Evolutionary conservation across 2,329 filamentous ascomycete genomes (phyloP).

Genomic region (Verticillium albo-atrum): DNA sequence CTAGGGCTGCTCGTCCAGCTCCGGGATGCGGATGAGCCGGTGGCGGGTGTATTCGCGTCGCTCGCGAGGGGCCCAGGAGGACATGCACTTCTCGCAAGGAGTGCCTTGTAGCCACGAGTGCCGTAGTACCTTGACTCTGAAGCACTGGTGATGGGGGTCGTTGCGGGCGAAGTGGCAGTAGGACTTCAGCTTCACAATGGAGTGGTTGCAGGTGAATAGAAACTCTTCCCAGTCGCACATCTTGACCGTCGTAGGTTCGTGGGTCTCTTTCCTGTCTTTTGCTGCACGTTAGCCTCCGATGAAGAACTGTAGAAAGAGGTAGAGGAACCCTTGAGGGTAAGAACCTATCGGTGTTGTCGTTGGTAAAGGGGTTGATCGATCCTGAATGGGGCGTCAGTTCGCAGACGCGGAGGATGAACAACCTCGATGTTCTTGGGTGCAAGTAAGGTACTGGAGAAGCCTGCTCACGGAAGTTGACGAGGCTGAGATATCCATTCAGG

Average conservation of each 20-base stretch:
- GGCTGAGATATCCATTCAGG: no score
- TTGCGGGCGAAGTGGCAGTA: constrained; percentile 75
- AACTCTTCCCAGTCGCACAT: constrained; percentile 74
- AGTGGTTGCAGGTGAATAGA: constrained; percentile 61
- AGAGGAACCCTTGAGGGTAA: no score
- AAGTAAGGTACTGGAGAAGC: no score
- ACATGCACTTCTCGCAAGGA: constrained; percentile 44
- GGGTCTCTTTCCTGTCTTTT: neutral
- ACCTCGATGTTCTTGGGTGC: no score
- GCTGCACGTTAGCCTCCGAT: neutral
- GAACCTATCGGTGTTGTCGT: no score
- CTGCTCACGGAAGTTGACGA: no score
- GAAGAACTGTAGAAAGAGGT: no score
- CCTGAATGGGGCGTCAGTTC: no score
- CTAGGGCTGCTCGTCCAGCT: neutral
- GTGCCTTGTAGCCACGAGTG: constrained; percentile 53
- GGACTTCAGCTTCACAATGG: constrained; percentile 53
- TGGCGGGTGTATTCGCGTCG: neutral
- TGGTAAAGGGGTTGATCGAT: no score
- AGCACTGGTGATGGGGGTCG: constrained; percentile 65
- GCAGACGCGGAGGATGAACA: no score
- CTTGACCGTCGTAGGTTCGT: constrained; percentile 11
- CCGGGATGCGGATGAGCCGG: neutral
- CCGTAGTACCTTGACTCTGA: constrained; percentile 60
- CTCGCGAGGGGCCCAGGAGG: neutral